Evolutionary conservation across 257 asterid genomes (phyloP).

Genomic region (Salvia miltiorrhiza): DNA sequence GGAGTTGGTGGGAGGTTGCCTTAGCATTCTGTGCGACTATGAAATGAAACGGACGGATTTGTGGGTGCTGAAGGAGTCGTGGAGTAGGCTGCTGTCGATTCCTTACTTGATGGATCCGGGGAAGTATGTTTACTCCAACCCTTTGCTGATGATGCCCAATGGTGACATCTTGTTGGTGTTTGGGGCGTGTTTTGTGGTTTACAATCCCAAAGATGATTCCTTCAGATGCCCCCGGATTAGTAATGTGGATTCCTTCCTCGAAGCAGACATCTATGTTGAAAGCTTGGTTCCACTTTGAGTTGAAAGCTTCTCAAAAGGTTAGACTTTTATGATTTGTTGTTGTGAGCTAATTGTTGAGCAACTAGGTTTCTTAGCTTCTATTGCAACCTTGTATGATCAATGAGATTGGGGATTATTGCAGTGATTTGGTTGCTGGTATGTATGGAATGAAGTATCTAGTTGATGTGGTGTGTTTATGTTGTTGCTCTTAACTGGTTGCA

Average conservation of each 20-base stretch:
- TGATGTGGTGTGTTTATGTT: no score
- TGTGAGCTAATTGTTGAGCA: no score
- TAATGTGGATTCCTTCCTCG: slow-evolving; percentile 14
- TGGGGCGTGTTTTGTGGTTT: slow-evolving; percentile 28
- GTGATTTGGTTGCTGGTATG: no score
- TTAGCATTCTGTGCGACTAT: slow-evolving; percentile 31
- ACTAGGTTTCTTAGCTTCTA: no score
- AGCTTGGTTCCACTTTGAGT: slow-evolving; percentile 39
- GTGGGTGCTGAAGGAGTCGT: slow-evolving; percentile 53
- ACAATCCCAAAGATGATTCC: slow-evolving; percentile 24
- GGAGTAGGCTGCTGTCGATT: slow-evolving; percentile 38
- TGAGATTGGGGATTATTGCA: no score
- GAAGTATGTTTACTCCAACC: slow-evolving; percentile 6
- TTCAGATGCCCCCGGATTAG: slow-evolving; percentile 26
- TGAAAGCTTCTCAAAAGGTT: slow-evolving; percentile 6
- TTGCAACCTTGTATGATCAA: no score
- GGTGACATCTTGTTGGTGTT: slow-evolving; percentile 36
- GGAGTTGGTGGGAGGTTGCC: slow-evolving; percentile 34
- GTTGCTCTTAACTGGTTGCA: no score
- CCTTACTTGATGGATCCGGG: slow-evolving; percentile 20
- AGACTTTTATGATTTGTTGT: neutral
- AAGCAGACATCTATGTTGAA: slow-evolving; percentile 38
- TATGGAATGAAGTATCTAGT: no score
- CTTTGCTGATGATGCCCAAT: slow-evolving; percentile 29
- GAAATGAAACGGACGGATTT: slow-evolving; percentile 20